Base-by-base conservation (phyloP, 148 eudicot species). In the Selenicereus undatus region DNA sequence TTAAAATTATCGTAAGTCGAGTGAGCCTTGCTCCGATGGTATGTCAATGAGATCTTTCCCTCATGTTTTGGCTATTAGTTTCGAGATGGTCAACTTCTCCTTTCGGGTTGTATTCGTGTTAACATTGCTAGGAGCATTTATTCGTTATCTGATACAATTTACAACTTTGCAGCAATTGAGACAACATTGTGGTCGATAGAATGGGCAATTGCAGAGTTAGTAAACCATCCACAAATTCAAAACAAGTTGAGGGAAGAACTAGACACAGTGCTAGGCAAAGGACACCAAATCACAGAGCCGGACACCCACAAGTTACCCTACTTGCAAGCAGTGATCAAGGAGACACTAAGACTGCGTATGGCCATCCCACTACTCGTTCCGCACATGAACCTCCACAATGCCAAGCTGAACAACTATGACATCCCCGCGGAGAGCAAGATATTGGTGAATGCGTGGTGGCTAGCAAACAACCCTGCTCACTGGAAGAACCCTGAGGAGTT, bases 401-500 rank as follows among this genome's bases (percentile, higher is more conserved):
- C 93, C 24, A 90, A 89, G 88, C 88, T 93, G 0, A 85, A 66
- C 3, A 90, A 91, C 24, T 93, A 86, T 18, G 98, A 93, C 81
- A 93, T 93, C 82, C 98, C 96, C 0, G 96, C 98, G 0, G 96
- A 93, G 87, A 92, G 96, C 89, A 90, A 91, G 76, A 87, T 93
- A 83, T 80, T 90, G 75, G 96, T 93, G 0, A 93, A 93, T 18
- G 98, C 98, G 0, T 93, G 98, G 98, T 92, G 91, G 92, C 82
- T 93, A 0, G 98, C 98, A 7, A 93, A 93, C 86, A 88, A 92
- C 84, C 98, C 98, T 0, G 94, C 86, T 8, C 84, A 83, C 58
- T 93, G 98, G 98, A 92, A 92, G 72, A 89, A 89, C n/a, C 98
- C 96, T 0, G 89, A 93, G 42, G 98, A 93, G 81, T 93, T 91